Evolutionary conservation across 2,329 filamentous ascomycete species (phyloP), one percentile per base, ranked within the genome.

Genomic region (Aspergillus oerlinghausenensis): DNA sequence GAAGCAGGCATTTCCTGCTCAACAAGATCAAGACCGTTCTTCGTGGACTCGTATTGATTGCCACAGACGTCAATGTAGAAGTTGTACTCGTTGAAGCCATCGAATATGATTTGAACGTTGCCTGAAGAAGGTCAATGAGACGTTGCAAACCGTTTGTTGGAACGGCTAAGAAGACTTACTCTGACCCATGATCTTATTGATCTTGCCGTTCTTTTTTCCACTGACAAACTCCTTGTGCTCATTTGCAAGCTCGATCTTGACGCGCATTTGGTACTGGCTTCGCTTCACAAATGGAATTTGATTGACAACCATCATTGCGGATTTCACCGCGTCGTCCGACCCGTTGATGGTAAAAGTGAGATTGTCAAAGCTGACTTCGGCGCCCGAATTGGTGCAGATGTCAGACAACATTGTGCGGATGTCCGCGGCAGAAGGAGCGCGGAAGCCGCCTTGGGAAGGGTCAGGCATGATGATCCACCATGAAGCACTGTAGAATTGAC

Each of bases 101-200:
- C 94, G 65, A 99, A 99, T 61, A 99, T 93, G 69, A 99, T 97
- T 76, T 99, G 94, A 11, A 99, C 94, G 67, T 95, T 97, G 82
- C 86, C 85, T 87, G 59, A 9, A 48, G 10, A 2, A 26, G 4
- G 55, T 62, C 38, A 59, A 55, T 25, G 42, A 43, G 50, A 56
- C 74, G 65, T 64, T 51, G 60, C 56, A 28, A 38, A 49, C 32
- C 2, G 29, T 17, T 25, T 17, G n/a, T 26, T 49, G n/a, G 26
- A 8, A 26, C 7, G 38, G 19, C 35, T 66, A 28, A 11, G 23
- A n/a, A 17, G n/a, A 71, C 80, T 63, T 75, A 84, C 92, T 97
- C 75, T 97, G 93, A 25, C 93, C 94, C 94, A 99, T 99, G 69
- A 99, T 99, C 82, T 99, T 99, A 82, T 99, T 99, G 76, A 99